A percentile compares a stretch with the other conserved stretches of the same genome.
These are phyloP conservation scores for Leccinum rimulosum DNA, from an alignment of 768 basidiomycete species.

Conservation along the genomic window DNA sequence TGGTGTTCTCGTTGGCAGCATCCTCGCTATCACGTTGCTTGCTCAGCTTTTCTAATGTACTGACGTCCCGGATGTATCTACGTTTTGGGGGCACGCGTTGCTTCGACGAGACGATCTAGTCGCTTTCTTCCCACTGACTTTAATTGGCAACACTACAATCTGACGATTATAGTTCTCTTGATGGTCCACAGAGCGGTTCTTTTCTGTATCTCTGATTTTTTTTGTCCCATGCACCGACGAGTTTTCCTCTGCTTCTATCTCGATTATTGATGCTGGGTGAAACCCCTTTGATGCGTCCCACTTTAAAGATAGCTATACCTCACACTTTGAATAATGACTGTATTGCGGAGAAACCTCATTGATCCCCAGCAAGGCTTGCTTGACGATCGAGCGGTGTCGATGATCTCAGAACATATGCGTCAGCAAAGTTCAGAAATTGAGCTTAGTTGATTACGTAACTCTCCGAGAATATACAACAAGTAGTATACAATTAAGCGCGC, in stretches of 20 bases:
- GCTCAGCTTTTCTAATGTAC: slow-evolving; percentile 20
- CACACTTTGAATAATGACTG: background rate
- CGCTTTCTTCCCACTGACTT: background rate
- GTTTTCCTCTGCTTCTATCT: background rate
- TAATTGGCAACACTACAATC: background rate
- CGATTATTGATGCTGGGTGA: background rate
- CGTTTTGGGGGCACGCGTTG: background rate
- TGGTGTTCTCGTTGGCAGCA: slow-evolving; percentile 10
- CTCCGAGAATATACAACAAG: slow-evolving; percentile 4
- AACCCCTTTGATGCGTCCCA: background rate
- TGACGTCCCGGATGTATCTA: background rate
- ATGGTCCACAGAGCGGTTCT: background rate
- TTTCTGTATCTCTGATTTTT: background rate
- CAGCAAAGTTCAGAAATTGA: background rate
- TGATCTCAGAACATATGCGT: background rate
- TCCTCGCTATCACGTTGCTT: slow-evolving; percentile 15
- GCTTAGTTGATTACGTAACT: background rate
- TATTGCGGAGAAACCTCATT: background rate
- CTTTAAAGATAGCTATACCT: background rate
- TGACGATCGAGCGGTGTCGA: background rate
- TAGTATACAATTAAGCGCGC: slow-evolving; percentile 18
- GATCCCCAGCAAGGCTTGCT: background rate
- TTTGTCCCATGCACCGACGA: background rate
- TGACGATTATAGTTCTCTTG: background rate
- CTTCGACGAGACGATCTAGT: background rate